Percentiles rank a stretch among this genome's conserved stretches.
phyloP scores from a whole-genome alignment of 2,329 filamentous ascomycete genomes.

The Phaeosphaeriaceae sp. region DNA sequence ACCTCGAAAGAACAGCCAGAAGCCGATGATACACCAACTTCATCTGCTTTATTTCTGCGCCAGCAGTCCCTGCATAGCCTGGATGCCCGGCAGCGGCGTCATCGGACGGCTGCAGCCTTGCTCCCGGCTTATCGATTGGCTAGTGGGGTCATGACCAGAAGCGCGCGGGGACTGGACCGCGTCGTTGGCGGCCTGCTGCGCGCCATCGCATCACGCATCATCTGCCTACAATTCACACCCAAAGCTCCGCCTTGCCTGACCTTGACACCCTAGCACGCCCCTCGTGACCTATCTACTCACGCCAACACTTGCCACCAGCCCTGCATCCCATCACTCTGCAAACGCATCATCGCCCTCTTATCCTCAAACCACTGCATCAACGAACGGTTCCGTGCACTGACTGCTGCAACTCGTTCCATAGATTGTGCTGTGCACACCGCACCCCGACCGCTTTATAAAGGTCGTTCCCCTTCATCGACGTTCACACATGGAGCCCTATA shows the following conservation, averaged over 20 bases:
- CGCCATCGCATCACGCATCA: slow-evolving; percentile 34
- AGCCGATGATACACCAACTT: background rate
- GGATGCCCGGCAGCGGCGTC: background rate
- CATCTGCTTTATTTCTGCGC: background rate
- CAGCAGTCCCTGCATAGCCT: background rate
- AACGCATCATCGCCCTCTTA: slow-evolving; percentile 4
- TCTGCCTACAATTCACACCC: slow-evolving; percentile 28
- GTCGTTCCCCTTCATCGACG: slow-evolving; percentile 5
- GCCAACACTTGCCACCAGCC: slow-evolving; percentile 28
- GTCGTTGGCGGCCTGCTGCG: slow-evolving; percentile 19
- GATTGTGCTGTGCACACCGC: background rate
- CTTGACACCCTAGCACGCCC: slow-evolving; percentile 8
- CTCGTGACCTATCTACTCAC: slow-evolving; percentile 28
- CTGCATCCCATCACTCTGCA: background rate
- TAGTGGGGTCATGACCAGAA: slow-evolving; percentile 18
- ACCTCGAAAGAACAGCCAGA: background rate
- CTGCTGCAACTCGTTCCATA: slow-evolving; percentile 1
- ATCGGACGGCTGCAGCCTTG: background rate
- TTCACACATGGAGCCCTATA: slow-evolving; percentile 37
- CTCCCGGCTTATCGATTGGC: slow-evolving; percentile 6
- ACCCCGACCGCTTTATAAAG: background rate
- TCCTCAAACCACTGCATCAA: slow-evolving; percentile 7
- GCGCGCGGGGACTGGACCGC: slow-evolving; percentile 17
- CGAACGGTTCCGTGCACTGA: background rate
- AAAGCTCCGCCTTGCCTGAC: slow-evolving; percentile 20